Base-by-base conservation (phyloP, 1,139 yeast species). In the Taphrina flavorubra region DNA sequence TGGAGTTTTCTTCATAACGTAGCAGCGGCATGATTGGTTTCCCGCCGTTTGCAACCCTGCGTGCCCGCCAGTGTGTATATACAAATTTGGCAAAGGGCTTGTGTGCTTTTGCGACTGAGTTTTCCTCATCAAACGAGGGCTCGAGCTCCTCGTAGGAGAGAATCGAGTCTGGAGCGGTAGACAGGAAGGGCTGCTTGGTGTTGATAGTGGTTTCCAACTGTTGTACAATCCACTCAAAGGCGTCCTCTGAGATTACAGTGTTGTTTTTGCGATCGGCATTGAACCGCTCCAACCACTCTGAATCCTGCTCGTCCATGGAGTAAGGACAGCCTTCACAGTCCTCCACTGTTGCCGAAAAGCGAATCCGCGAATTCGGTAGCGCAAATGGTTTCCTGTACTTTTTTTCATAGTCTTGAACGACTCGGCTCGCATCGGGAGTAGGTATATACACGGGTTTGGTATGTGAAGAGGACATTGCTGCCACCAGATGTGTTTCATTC, bases 261-360 rank as follows among this genome's bases (percentile, higher is more conserved):
- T 71, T 49, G 70, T 72, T 63, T 61, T 77, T 73, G 69, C 74
- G 68, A 39, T 71, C 46, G 79, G 80, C 79, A 72, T 85, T 84
- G 42, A 79, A 76, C 11, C 80, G 76, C 1, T 76, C 77, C 66
- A 90, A 78, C 76, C 89, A 92, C 70, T 79, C 84, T 55, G 87
- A 96, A 78, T 94, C 99, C 11, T 75, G 82, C 77, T 94, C 99
- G 78, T 95, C 99, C 89, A 95, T 86, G 78, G 88, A 88, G 78
- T 92, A 94, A 47, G 87, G 87, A 66, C 89, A 87, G 0, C 98
- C 97, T 25, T 87, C 83, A 34, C 96, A 89, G 76, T 94, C 98
- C 76, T 95, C 99, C 18, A 94, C 96, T 0, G 97, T 94, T 2
- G 97, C 96, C 68, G 97, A 89, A 74, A 90, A 89, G 74, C 92